phyloP scores from a whole-genome alignment of 768 basidiomycete genomes.

The Plicaturopsis crispa region DNA sequence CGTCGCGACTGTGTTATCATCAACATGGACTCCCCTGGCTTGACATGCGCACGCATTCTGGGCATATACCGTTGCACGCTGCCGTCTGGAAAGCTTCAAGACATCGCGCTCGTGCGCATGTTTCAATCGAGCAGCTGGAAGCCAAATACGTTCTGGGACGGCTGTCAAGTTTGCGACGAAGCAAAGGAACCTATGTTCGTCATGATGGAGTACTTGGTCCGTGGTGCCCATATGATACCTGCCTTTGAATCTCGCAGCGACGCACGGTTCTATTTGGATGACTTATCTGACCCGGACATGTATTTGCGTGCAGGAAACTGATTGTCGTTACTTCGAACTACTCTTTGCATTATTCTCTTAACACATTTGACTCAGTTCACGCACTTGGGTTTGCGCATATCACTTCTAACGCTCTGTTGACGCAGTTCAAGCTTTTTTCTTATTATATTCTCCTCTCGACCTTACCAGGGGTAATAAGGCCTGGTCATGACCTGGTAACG shows the following conservation, averaged over 20 bases:
- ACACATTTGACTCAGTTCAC: no score
- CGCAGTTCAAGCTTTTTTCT: no score
- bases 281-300: conserved; percentile 8
- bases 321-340: no score
- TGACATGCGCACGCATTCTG: conserved; percentile 1
- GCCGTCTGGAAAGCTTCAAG: background rate
- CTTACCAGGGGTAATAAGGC: background rate
- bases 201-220: conserved; percentile 5
- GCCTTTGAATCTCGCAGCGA: conserved; percentile 4
- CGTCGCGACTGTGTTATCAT: conserved; percentile 15
- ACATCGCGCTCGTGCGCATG: conserved; percentile 5
- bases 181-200: background rate
- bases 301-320: conserved; percentile 5
- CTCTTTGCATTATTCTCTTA: no score
- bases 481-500: background rate
- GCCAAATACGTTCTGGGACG: conserved; percentile 6
- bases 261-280: conserved; percentile 3
- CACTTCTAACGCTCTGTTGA: no score
- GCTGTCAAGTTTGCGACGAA: conserved; percentile 6
- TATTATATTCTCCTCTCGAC: no score
- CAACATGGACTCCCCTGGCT: conserved; percentile 5
- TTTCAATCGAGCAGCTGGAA: conserved; percentile 5
- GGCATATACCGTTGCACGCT: conserved; percentile 3
- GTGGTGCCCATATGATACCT: conserved; percentile 6
- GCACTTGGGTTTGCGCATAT: no score